These are phyloP conservation scores for Eucalyptus cloeziana DNA, from an alignment of 345 rosid species.

Conservation along the genomic window DNA sequence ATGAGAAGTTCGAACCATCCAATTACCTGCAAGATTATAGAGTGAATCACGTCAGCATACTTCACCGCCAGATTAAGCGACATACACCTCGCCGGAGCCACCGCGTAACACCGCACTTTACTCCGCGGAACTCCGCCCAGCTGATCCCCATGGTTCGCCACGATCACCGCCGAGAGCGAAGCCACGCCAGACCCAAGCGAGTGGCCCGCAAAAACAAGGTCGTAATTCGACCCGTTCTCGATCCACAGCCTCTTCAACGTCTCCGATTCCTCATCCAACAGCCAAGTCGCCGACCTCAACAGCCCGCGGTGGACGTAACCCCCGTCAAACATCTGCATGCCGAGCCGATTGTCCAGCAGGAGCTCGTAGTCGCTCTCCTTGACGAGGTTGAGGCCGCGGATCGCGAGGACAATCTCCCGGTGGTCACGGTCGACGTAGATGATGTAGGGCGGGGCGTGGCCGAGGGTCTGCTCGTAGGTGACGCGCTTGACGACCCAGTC, in stretches of 20 bases:
- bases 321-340: slow-evolving; percentile 61
- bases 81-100: slow-evolving; percentile 98
- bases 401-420: slow-evolving; percentile 75
- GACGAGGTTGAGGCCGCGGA: slow-evolving; percentile 65
- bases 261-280: slow-evolving; percentile 55
- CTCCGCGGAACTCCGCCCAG: slow-evolving; percentile 67
- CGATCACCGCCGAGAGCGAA: slow-evolving; percentile 41
- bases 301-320: slow-evolving; percentile 88
- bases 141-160: slow-evolving; percentile 32
- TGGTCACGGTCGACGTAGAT: slow-evolving; percentile 58
- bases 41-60: slow-evolving; percentile 87
- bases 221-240: slow-evolving; percentile 56
- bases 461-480: slow-evolving; percentile 47
- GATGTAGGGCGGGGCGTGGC: slow-evolving; percentile 72
- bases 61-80: slow-evolving; percentile 92
- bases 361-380: slow-evolving; percentile 73
- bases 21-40: slow-evolving; percentile 74
- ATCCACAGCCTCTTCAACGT: slow-evolving; percentile 56
- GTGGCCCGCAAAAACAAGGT: slow-evolving; percentile 68
- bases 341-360: slow-evolving; percentile 54
- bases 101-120: slow-evolving; percentile 55
- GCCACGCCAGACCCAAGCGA: slow-evolving; percentile 96
- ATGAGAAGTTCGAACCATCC: background rate
- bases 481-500: slow-evolving; percentile 64
- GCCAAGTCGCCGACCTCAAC: slow-evolving; percentile 65